Evolutionary conservation across 2,329 filamentous ascomycete genomes (phyloP).

Genomic region (Pseudogymnoascus verrucosus): DNA sequence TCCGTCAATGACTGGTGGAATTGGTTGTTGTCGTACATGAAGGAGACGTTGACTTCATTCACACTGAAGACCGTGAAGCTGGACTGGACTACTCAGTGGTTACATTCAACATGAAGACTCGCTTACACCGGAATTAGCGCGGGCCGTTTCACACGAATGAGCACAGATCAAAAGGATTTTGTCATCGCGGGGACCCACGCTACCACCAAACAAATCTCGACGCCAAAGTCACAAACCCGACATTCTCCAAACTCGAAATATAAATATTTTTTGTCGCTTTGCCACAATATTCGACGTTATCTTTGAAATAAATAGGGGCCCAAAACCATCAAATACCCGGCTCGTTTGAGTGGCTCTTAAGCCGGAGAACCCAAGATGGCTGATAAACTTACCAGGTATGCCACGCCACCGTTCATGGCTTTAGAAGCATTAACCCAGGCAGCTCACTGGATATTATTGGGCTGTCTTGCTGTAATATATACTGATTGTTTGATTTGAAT

Average conservation of each 20-base stretch:
- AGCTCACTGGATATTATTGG: slow-evolving; percentile 1
- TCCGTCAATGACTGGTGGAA: slow-evolving; percentile 10
- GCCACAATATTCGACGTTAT: not conserved
- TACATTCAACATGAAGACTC: slow-evolving; percentile 8
- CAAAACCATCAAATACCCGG: not conserved
- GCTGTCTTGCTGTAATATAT: not conserved
- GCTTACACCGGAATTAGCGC: slow-evolving; percentile 9
- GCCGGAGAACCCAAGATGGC: slow-evolving; percentile 49
- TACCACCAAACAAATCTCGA: slow-evolving; percentile 10
- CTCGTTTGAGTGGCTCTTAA: slow-evolving; percentile 5
- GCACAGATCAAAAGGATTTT: slow-evolving; percentile 10
- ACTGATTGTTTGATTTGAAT: slow-evolving; percentile 15
- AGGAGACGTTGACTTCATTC: slow-evolving; percentile 7
- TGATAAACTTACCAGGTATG: slow-evolving; percentile 91
- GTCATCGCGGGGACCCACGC: slow-evolving; percentile 8
- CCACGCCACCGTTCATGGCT: slow-evolving; percentile 11
- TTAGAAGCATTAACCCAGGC: not conserved
- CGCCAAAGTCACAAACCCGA: not conserved
- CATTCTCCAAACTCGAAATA: slow-evolving; percentile 3
- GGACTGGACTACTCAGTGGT: slow-evolving; percentile 6
- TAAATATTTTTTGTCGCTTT: slow-evolving; percentile 1
- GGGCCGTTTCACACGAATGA: slow-evolving; percentile 9
- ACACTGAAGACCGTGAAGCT: slow-evolving; percentile 2
- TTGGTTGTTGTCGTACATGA: slow-evolving; percentile 5
- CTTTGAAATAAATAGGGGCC: not conserved